Conservation (phyloP, 2,329 filamentous ascomycete species). For the Calonectria naviculata region DNA sequence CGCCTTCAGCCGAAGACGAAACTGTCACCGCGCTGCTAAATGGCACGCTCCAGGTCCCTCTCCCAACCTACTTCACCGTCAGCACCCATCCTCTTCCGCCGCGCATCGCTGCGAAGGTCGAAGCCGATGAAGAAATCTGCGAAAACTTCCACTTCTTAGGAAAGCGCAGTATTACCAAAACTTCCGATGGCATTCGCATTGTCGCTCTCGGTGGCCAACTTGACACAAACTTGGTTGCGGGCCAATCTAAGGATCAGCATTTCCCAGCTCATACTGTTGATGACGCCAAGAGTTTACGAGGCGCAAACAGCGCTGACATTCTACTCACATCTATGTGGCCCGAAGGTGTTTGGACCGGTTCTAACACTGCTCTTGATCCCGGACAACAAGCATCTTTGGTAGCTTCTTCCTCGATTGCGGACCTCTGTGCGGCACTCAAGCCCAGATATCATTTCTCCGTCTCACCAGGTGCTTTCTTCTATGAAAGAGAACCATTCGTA, state of each 20-base stretch:
- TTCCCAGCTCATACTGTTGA: slow-evolving; percentile 81
- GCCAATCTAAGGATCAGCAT: slow-evolving; percentile 77
- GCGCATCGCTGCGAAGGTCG: slow-evolving; percentile 77
- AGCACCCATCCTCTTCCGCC: slow-evolving; percentile 79
- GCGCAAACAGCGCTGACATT: slow-evolving; percentile 85
- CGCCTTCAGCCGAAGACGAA: slow-evolving; percentile 67
- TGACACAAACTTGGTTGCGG: slow-evolving; percentile 69
- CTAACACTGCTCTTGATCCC: slow-evolving; percentile 69
- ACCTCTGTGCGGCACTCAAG: slow-evolving; percentile 82
- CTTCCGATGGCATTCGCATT: slow-evolving; percentile 87
- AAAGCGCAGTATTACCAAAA: slow-evolving; percentile 88
- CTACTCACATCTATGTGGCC: slow-evolving; percentile 92
- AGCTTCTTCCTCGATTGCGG: slow-evolving; percentile 76
- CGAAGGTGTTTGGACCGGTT: slow-evolving; percentile 74
- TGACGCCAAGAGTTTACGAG: slow-evolving; percentile 80
- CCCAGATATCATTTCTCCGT: slow-evolving; percentile 92
- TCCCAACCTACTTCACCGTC: slow-evolving; percentile 92
- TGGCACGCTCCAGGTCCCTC: slow-evolving; percentile 78
- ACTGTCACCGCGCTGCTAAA: slow-evolving; percentile 72
- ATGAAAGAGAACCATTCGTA: slow-evolving; percentile 93
- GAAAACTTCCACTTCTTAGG: slow-evolving; percentile 92
- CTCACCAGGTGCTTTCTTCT: slow-evolving; percentile 75
- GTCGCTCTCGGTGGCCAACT: slow-evolving; percentile 85
- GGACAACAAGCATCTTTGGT: slow-evolving; percentile 62
- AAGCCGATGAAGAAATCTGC: slow-evolving; percentile 80